Evolutionary conservation across 2,329 filamentous ascomycete genomes (phyloP), one percentile per base, ranked within the genome.

Genomic region (Emergomyces pasteurianus): DNA sequence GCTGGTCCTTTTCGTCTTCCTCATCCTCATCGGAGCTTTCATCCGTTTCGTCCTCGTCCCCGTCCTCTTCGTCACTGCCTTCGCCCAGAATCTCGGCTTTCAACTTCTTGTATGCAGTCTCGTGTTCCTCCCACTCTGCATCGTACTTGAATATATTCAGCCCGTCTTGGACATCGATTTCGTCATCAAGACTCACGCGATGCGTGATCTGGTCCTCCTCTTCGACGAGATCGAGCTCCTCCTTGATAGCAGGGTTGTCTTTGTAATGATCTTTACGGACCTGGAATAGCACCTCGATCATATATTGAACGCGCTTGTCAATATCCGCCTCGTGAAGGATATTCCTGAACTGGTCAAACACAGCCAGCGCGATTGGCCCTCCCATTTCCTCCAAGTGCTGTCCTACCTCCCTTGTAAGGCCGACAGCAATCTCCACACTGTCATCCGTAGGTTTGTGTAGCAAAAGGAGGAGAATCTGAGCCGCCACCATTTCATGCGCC

Each of bases 121-220:
- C 92, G 64, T 96, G 87, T 68, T 89, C 87, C 73, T 96, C 90
- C 82, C 88, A 99, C 36, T 96, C 83, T 0, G 89, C 69, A 70
- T 99, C 94, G 67, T 86, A 91, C 71, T 96, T 97, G 83, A 99
- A 99, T 62, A 99, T 87, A 70, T 99, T 99, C 59, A 97, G 80
- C 0, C 85, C 83, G 68, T 97, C 92, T 72, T 96, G 86, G 0
- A 90, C 86, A 56, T 94, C 88, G 59, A 96, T 81, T 43, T 91
- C 86, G 65, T 91, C 91, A 65, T 96, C 89, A 36, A 99, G 76
- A 56, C 88, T 86, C 56, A 90, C 80, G 60, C 85, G 83, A 75
- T 99, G 94, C 0, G 94, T 97, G 68, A 97, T 95, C 72, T 97
- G 94, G 70, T 99, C 94, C 73, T 97, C 92, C 75, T 99, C 94